These are phyloP conservation scores for Sporisorium scitamineum DNA, from an alignment of 1,284 basidiomycete genomes.

Conservation along the genomic window DNA sequence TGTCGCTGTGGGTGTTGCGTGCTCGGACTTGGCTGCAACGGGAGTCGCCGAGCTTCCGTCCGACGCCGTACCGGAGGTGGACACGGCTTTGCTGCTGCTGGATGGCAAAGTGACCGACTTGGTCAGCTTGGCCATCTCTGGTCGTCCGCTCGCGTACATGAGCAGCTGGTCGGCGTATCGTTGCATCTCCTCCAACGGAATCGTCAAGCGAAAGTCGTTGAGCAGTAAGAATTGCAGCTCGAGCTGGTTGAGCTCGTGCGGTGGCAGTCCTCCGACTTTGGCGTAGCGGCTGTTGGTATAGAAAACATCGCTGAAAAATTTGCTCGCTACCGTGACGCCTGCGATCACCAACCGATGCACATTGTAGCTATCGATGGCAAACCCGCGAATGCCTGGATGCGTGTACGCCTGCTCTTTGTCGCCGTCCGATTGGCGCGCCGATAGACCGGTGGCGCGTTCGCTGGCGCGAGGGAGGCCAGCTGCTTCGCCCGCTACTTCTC, in stretches of 20 bases:
- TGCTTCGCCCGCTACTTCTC: slow-evolving; percentile 49
- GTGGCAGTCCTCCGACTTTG: slow-evolving; percentile 95
- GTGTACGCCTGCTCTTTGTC: slow-evolving; percentile 19
- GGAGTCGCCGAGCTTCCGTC: neutral
- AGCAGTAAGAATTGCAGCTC: slow-evolving; percentile 96
- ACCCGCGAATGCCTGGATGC: slow-evolving; percentile 73
- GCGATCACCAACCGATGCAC: slow-evolving; percentile 96
- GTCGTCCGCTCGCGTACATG: slow-evolving; percentile 69
- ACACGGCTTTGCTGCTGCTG: neutral
- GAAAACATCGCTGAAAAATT: slow-evolving; percentile 98
- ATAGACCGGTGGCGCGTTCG: slow-evolving; percentile 28
- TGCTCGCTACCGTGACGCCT: slow-evolving; percentile 96
- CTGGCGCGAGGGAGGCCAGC: slow-evolving; percentile 48
- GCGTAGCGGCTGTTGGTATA: slow-evolving; percentile 99
- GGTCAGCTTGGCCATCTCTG: slow-evolving; percentile 36
- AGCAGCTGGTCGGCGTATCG: slow-evolving; percentile 89
- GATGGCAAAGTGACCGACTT: slow-evolving; percentile 15
- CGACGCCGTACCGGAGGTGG: neutral
- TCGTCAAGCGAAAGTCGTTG: slow-evolving; percentile 92
- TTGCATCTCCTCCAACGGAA: slow-evolving; percentile 91
- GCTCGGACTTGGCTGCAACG: neutral
- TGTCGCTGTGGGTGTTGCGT: neutral
- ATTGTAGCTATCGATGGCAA: slow-evolving; percentile 97
- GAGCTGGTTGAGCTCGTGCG: slow-evolving; percentile 93
- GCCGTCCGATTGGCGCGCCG: slow-evolving; percentile 13